Evolutionary conservation across 176 grass and related monocot species (phyloP).

Genomic region (Puccinellia tenuiflora): DNA sequence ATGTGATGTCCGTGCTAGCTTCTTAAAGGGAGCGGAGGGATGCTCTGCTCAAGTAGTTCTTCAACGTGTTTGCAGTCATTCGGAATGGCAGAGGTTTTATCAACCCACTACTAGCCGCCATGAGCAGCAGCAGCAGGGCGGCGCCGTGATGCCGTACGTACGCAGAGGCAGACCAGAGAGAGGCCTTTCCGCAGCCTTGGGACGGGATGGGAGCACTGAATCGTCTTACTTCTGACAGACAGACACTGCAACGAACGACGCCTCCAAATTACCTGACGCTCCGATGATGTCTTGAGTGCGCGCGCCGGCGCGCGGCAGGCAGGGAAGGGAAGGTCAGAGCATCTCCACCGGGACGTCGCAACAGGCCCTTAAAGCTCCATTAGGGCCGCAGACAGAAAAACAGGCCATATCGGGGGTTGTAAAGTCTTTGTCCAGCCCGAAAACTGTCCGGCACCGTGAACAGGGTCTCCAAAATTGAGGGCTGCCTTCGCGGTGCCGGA

Average conservation of each 20-base stretch:
- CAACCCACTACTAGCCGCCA: background rate
- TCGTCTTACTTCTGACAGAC: too few species aligned
- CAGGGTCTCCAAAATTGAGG: too few species aligned
- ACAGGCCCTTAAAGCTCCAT: too few species aligned
- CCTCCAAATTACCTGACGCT: background rate
- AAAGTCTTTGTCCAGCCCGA: too few species aligned
- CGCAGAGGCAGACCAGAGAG: background rate
- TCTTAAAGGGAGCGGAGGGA: constrained; percentile 1
- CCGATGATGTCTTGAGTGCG: too few species aligned
- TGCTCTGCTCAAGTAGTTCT: background rate
- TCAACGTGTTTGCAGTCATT: background rate
- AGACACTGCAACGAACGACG: background rate
- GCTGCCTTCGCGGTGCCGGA: too few species aligned
- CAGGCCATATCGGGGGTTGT: too few species aligned
- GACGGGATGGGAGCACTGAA: background rate
- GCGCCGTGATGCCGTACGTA: background rate
- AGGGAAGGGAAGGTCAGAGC: too few species aligned
- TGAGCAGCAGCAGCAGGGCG: background rate
- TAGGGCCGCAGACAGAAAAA: too few species aligned
- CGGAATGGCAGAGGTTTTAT: constrained; percentile 15
- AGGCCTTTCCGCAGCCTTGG: background rate
- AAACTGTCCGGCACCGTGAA: too few species aligned
- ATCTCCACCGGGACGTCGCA: too few species aligned
- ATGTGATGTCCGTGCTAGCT: background rate
- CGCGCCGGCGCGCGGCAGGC: too few species aligned